Evolutionary conservation across 345 rosid genomes (phyloP), one percentile per base, ranked within the genome.

Genomic region (Theobroma cacao): DNA sequence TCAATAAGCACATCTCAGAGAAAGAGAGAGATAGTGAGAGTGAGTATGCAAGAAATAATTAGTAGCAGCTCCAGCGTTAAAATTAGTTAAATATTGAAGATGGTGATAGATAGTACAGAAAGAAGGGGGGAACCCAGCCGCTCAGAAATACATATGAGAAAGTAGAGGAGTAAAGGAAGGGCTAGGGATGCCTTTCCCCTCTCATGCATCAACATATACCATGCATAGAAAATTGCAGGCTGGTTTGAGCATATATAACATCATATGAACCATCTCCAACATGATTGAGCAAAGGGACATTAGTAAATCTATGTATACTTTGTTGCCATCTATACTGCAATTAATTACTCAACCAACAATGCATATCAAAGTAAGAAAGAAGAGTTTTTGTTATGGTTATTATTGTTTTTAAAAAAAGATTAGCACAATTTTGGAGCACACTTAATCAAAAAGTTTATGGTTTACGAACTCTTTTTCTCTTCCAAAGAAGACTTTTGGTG

Each of bases 321-420:
- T 20, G 41, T 36, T 34, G 3, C 26, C 26, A 64, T 18, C 47
- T 20, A 64, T 7, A 63, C 10, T 17, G 30, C 18, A n/a, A 33
- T 33, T 17, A 62, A 17, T 6, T 62, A 62, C 67, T 33, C 41
- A 31, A 62, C 67, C 22, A 17, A 41, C 41, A 5, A 33, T 34
- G 45, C 14, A 34, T 64, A 64, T 67, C 24, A 67, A 67, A 24
- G 4, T 12, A 67, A 24, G 18, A 43, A 41, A 41, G 24, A 77
- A 75, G 74, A 78, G 11, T 22, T 66, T n/a, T 22, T 48, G 26
- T 34, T 52, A 67, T n/a, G n/a, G n/a, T 58, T 43, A 67, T 41
- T 13, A 22, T 66, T 67, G 71, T 40, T 65, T 2, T 12, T n/a
- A 66, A 61, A 31, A 31, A 7, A 40, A 66, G 50, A 66, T 12